These are phyloP conservation scores for Populus pruinosa DNA, from an alignment of 345 rosid genomes.

Conservation along the genomic window DNA sequence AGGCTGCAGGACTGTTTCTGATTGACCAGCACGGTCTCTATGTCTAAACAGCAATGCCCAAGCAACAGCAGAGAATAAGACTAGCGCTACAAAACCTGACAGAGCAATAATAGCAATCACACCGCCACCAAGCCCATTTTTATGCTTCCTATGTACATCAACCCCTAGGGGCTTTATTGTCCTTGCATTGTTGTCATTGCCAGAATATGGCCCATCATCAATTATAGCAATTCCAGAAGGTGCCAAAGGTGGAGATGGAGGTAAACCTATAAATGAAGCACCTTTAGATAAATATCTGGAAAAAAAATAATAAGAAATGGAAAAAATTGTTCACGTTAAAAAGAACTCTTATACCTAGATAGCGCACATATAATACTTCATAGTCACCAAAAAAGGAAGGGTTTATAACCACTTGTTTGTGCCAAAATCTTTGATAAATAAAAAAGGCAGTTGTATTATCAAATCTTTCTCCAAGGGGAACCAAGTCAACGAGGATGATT, in stretches of 20 bases:
- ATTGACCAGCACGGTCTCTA: conserved; percentile 34
- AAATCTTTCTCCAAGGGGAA: conserved; percentile 73
- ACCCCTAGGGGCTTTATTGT: conserved; percentile 81
- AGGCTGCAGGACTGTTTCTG: conserved; percentile 40
- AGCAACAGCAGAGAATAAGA: conserved; percentile 51
- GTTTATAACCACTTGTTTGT: conserved; percentile 63
- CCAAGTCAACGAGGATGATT: conserved; percentile 76
- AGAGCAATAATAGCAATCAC: conserved; percentile 63
- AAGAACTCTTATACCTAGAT: conserved; percentile 49
- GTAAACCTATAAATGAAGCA: conserved; percentile 56
- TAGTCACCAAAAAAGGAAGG: conserved; percentile 65
- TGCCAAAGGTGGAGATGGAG: conserved; percentile 80
- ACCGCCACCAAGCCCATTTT: conserved; percentile 49
- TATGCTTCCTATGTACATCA: conserved; percentile 55
- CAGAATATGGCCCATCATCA: conserved; percentile 66
- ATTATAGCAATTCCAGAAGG: conserved; percentile 46
- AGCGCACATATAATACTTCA: conserved; percentile 75
- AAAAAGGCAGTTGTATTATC: conserved; percentile 73
- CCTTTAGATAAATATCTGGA: not conserved
- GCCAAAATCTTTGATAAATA: conserved; percentile 84
- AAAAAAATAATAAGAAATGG: not conserved
- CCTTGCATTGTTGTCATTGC: conserved; percentile 50
- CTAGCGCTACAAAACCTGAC: conserved; percentile 55
- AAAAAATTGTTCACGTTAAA: not conserved
- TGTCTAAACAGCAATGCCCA: conserved; percentile 60